phyloP scores from a whole-genome alignment of 192 early-diverging fungal genomes.

The Umbelopsis vinacea region DNA sequence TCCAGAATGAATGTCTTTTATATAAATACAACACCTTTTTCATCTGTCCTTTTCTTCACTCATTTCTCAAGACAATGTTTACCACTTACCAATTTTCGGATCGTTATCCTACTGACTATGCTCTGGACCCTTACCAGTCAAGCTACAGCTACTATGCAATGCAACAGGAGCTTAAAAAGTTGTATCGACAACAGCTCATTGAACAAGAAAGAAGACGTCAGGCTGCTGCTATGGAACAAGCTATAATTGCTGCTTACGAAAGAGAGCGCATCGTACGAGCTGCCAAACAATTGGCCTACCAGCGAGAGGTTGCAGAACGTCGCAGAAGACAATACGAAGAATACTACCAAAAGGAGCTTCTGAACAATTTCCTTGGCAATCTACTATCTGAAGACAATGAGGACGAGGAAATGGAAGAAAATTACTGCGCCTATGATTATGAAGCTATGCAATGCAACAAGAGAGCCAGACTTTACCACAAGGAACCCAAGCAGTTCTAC shows the following conservation, averaged over 20 bases:
- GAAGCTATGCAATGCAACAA: background rate
- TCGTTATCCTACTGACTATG: background rate
- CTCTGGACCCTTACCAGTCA: background rate
- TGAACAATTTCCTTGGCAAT: slow-evolving; percentile 1
- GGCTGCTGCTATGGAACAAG: background rate
- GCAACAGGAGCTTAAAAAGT: background rate
- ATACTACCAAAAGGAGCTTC: background rate
- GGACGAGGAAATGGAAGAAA: background rate
- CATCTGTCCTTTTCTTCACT: background rate
- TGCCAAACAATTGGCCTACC: background rate
- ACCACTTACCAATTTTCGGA: background rate
- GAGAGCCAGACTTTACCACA: background rate
- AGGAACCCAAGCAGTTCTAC: background rate
- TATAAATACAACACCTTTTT: background rate
- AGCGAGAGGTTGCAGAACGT: background rate
- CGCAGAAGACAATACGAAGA: slow-evolving; percentile 10
- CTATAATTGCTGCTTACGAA: slow-evolving; percentile 11
- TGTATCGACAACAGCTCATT: background rate
- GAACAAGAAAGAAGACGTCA: background rate
- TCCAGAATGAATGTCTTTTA: slow-evolving; percentile 8
- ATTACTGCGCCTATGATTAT: background rate
- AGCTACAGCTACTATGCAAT: background rate
- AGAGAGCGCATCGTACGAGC: slow-evolving; percentile 4
- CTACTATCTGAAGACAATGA: background rate
- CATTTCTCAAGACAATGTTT: background rate